Conservation (phyloP, 1,284 basidiomycete species). For the Trametes versicolor region DNA sequence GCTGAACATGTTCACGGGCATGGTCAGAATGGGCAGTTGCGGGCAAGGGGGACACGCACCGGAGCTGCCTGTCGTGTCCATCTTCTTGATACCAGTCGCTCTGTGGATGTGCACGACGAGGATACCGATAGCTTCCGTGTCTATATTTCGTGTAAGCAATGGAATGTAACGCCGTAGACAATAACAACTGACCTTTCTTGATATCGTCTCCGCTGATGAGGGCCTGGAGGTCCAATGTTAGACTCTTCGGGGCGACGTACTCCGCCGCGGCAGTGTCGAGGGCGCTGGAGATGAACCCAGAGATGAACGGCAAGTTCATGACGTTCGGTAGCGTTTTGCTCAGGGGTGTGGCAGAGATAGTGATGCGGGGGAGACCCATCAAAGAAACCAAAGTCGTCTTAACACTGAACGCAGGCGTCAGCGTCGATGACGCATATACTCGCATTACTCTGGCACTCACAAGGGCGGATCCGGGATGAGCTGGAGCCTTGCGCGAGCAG, state of each 20-base stretch:
- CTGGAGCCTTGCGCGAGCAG: slow-evolving; percentile 80
- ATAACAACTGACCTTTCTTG: slow-evolving; percentile 42
- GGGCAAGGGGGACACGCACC: slow-evolving; percentile 53
- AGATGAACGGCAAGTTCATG: slow-evolving; percentile 83
- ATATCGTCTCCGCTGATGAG: slow-evolving; percentile 71
- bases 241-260: slow-evolving; percentile 77
- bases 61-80: slow-evolving; percentile 68
- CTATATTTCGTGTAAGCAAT: slow-evolving; percentile 41
- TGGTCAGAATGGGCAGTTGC: not conserved
- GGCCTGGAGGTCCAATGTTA: slow-evolving; percentile 79
- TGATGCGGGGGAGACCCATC: slow-evolving; percentile 82
- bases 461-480: slow-evolving; percentile 82
- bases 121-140: slow-evolving; percentile 75
- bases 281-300: slow-evolving; percentile 78
- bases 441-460: slow-evolving; percentile 50
- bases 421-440: not conserved
- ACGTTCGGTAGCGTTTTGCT: slow-evolving; percentile 76
- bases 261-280: slow-evolving; percentile 72
- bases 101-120: slow-evolving; percentile 75
- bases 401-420: slow-evolving; percentile 35
- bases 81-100: slow-evolving; percentile 68
- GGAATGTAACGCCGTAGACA: too few species aligned
- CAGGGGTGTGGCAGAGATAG: slow-evolving; percentile 80
- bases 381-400: slow-evolving; percentile 66
- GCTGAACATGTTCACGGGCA: slow-evolving; percentile 28